Evolutionary conservation across 768 basidiomycete species (phyloP).

Genomic region (Vishniacozyma victoriae): DNA sequence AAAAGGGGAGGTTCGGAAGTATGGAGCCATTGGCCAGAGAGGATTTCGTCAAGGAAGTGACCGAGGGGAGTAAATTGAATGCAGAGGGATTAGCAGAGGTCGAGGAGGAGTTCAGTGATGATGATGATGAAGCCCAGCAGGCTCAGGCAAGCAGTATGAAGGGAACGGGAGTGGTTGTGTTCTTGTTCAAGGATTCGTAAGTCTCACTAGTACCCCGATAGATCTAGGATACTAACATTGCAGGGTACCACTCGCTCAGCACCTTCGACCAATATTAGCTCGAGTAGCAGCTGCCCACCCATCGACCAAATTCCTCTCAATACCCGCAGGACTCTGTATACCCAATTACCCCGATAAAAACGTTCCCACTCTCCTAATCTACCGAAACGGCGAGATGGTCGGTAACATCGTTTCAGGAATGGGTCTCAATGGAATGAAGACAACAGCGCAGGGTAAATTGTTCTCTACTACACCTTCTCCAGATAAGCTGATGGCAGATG

Average conservation of each 20-base stretch:
- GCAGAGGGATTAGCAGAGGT: conserved; percentile 59
- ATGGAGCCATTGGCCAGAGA: conserved; percentile 85
- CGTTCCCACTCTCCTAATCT: conserved; percentile 85
- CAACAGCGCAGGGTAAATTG: conserved; percentile 65
- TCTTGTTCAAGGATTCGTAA: conserved; percentile 91
- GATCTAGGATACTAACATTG: no score
- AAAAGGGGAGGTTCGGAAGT: conserved; percentile 64
- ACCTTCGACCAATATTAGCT: conserved; percentile 63
- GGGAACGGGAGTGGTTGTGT: conserved; percentile 89
- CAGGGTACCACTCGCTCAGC: conserved; percentile 76
- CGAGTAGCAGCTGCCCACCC: conserved; percentile 75
- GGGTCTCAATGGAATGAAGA: conserved; percentile 52
- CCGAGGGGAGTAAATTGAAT: conserved; percentile 73
- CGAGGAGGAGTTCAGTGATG: conserved; percentile 35
- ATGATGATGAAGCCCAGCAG: conserved; percentile 20
- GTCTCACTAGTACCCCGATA: conserved; percentile 38
- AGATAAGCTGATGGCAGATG: conserved; percentile 20
- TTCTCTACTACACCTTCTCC: conserved; percentile 46
- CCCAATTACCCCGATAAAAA: conserved; percentile 88
- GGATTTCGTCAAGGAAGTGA: conserved; percentile 91
- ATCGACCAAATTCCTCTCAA: conserved; percentile 90
- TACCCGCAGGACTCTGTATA: conserved; percentile 90
- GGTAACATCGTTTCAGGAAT: conserved; percentile 75
- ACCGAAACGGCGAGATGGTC: conserved; percentile 82
- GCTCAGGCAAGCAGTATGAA: conserved; percentile 15